Conservation (phyloP, 208 protist species). For the Leishmania amazonensis region DNA sequence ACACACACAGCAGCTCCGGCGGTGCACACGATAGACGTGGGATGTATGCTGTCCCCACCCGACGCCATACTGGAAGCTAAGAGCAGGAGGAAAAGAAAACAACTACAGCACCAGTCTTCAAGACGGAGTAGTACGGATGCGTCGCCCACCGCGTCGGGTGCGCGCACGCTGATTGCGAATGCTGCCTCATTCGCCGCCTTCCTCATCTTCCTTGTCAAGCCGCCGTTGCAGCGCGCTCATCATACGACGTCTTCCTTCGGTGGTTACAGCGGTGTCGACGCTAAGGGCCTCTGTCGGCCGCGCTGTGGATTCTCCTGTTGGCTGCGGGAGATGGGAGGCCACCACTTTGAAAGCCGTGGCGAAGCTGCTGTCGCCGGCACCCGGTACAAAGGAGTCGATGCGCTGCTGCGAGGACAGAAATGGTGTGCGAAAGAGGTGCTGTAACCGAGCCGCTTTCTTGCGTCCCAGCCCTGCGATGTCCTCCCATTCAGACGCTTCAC, state of each 20-base stretch:
- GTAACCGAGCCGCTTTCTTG: constrained; percentile 55
- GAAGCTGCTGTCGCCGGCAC: background rate
- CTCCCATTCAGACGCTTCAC: constrained; percentile 35
- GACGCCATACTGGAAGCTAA: background rate
- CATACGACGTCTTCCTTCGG: constrained; percentile 32
- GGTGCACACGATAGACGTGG: background rate
- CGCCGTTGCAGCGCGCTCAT: constrained; percentile 29
- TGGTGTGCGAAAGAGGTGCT: constrained; percentile 53
- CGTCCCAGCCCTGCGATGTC: constrained; percentile 58
- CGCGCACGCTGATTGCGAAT: background rate
- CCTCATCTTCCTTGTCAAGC: constrained; percentile 38
- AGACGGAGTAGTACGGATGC: background rate
- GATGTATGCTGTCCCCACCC: background rate
- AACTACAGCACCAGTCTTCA: background rate
- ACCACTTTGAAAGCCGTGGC: background rate
- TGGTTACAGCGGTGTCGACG: background rate
- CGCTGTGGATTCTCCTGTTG: background rate
- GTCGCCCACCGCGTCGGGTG: background rate
- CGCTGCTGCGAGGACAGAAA: constrained; percentile 52
- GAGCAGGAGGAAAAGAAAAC: background rate
- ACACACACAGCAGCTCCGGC: background rate
- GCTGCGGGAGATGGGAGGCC: background rate
- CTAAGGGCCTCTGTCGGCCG: background rate
- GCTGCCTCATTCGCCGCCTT: constrained; percentile 1
- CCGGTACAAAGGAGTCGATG: constrained; percentile 21